phyloP scores from a whole-genome alignment of 805 yeast genomes.

The Myxozyma vanderwaltii region DNA sequence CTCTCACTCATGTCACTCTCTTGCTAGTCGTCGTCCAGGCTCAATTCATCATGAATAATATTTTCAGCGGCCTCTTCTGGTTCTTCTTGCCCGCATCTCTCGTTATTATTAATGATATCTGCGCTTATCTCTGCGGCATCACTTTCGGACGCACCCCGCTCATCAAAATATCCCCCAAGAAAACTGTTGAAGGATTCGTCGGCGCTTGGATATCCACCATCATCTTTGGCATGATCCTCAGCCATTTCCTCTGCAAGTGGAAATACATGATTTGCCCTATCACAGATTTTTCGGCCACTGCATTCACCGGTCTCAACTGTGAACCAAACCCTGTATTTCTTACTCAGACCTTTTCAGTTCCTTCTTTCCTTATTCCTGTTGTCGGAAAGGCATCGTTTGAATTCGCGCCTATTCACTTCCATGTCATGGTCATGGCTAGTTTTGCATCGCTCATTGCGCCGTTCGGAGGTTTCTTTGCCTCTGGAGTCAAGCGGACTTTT shows the following conservation, averaged over 20 bases:
- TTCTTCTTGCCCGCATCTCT: slow-evolving; percentile 86
- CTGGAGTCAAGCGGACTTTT: slow-evolving; percentile 95
- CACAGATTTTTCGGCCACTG: slow-evolving; percentile 28
- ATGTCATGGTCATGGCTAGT: slow-evolving; percentile 80
- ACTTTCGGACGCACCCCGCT: slow-evolving; percentile 92
- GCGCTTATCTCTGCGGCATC: slow-evolving; percentile 96
- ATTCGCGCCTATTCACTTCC: slow-evolving; percentile 83
- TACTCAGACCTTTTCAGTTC: slow-evolving; percentile 75
- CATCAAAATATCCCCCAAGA: slow-evolving; percentile 92
- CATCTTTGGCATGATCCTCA: slow-evolving; percentile 65
- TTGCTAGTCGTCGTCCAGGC: slow-evolving; percentile 90
- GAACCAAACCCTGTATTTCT: slow-evolving; percentile 87
- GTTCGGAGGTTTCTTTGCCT: slow-evolving; percentile 97
- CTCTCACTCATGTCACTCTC: slow-evolving; percentile 92
- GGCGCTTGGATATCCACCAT: slow-evolving; percentile 98
- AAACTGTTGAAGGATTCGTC: slow-evolving; percentile 94
- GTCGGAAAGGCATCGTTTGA: slow-evolving; percentile 39
- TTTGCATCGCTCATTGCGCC: slow-evolving; percentile 98
- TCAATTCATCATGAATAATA: slow-evolving; percentile 86
- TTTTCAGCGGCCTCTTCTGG: slow-evolving; percentile 91
- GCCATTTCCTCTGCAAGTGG: slow-evolving; percentile 63
- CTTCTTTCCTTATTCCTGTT: slow-evolving; percentile 60
- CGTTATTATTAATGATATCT: slow-evolving; percentile 92
- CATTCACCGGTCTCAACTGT: slow-evolving; percentile 65
- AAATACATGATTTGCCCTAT: slow-evolving; percentile 89